Base-by-base conservation (phyloP, 805 yeast genomes). In the Saccharomyces eubayanus region DNA sequence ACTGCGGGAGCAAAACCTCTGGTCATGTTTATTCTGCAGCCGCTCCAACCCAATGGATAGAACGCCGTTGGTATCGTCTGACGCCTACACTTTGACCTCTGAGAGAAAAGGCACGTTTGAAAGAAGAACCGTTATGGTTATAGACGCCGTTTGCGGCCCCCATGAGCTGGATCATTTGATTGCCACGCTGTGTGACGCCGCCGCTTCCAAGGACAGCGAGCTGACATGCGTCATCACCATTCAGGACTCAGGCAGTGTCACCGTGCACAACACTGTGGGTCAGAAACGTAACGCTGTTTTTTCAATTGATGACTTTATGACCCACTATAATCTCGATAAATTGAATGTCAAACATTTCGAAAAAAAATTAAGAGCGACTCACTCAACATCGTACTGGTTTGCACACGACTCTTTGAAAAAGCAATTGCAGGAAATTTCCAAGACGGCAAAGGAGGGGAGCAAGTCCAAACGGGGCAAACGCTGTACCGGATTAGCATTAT, bases 401-500 rank as follows among this genome's bases (percentile, higher is more conserved):
- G 20, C 43, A 8, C 24, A n/a, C 4, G 5, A 16, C 9, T 36
- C 43, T 16, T 36, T 36, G 16, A 36, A 16, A 36, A 16, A 36
- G 11, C 11, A 16, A 10, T 3, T 36, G 16, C 9, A 8, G 24
- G 43, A 36, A 36, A 36, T 36, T 8, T 12, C 20, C 40, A 28
- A 46, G 31, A n/a, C 24, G 40, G 29, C 29, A 12, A 12, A 43
- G 21, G 27, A 48, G 31, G 43, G 11, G 5, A n/a, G 20, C 10
- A 36, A 10, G 2, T 16, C 43, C 10, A 57, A 54, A 45, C 47
- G 64, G 24, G 51, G 50, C 14, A 56, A 53, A 45, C 49, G 66
- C 21, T 55, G 58, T 11, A 53, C 59, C 5, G 66, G 64, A 2
- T 46, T 61, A 16, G 60, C 64, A 10, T 20, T 61, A 12, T 57